Conservation (phyloP, 2,329 filamentous ascomycete genomes). For the Trichoderma simmonsii region DNA sequence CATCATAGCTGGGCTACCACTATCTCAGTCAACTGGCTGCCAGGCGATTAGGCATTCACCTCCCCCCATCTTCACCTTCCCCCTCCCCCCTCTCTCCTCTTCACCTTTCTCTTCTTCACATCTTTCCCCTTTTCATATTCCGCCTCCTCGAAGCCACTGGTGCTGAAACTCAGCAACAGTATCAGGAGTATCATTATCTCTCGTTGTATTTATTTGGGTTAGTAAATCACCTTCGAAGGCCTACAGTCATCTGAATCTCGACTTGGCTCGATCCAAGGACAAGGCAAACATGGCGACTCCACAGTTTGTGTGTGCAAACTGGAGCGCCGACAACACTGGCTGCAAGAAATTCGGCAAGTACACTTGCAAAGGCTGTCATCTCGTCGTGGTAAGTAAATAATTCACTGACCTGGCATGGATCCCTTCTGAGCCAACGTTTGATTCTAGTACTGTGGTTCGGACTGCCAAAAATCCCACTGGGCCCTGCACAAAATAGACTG, state of each 20-base stretch:
- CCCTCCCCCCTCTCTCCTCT: no score
- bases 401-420: not conserved
- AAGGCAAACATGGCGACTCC: not conserved
- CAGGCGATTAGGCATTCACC: not conserved
- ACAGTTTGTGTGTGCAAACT: not conserved
- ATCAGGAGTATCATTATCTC: not conserved
- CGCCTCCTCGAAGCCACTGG: not conserved
- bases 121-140: not conserved
- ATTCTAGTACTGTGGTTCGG: not conserved
- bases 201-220: not conserved
- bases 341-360: not conserved
- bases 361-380: not conserved
- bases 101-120: not conserved
- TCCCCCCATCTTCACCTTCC: not conserved
- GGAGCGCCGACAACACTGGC: not conserved
- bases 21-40: no score
- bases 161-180: not conserved
- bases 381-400: not conserved
- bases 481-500: not conserved
- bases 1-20: not conserved
- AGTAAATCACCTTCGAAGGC: no score
- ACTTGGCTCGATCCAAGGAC: not conserved
- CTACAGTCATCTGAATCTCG: not conserved
- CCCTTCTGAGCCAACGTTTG: not conserved
- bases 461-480: slow-evolving; percentile 9